Evolutionary conservation across 1,139 yeast genomes (phyloP).

Genomic region (Zygosaccharomyces pseudobailii): DNA sequence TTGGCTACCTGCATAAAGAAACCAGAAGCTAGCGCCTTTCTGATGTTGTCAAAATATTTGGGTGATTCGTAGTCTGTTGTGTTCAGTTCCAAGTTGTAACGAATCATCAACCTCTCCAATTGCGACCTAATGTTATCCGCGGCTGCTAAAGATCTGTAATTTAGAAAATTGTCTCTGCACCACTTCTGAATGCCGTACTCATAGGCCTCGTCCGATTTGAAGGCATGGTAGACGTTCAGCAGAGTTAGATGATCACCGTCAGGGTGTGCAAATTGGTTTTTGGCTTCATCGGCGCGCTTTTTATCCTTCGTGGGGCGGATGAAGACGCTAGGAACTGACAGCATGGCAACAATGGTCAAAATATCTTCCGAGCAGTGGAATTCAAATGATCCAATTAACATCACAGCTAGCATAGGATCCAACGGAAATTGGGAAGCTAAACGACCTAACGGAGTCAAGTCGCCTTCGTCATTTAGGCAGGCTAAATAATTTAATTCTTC

Average conservation of each 20-base stretch:
- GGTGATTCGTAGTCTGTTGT: slow-evolving; percentile 69
- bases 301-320: slow-evolving; percentile 87
- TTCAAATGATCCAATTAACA: slow-evolving; percentile 83
- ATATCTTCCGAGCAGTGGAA: slow-evolving; percentile 86
- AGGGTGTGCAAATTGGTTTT: slow-evolving; percentile 82
- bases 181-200: slow-evolving; percentile 62
- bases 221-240: slow-evolving; percentile 83
- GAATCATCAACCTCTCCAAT: slow-evolving; percentile 75
- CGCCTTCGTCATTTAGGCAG: slow-evolving; percentile 90
- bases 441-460: slow-evolving; percentile 82
- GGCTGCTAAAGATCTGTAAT: slow-evolving; percentile 73
- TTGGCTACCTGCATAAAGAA: slow-evolving; percentile 98
- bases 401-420: slow-evolving; percentile 92
- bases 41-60: slow-evolving; percentile 64
- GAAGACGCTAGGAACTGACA: slow-evolving; percentile 91
- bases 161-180: slow-evolving; percentile 89
- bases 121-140: slow-evolving; percentile 86
- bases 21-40: slow-evolving; percentile 87
- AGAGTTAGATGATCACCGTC: slow-evolving; percentile 94
- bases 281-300: slow-evolving; percentile 89
- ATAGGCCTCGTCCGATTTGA: slow-evolving; percentile 65
- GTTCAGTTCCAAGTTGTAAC: slow-evolving; percentile 66
- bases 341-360: slow-evolving; percentile 79
- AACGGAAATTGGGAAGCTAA: slow-evolving; percentile 89
- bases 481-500: slow-evolving; percentile 89